Percentiles rank a stretch among this genome's conserved stretches.
Conservation (phyloP, 805 yeast species). For the Lipomyces chichibuensis region DNA sequence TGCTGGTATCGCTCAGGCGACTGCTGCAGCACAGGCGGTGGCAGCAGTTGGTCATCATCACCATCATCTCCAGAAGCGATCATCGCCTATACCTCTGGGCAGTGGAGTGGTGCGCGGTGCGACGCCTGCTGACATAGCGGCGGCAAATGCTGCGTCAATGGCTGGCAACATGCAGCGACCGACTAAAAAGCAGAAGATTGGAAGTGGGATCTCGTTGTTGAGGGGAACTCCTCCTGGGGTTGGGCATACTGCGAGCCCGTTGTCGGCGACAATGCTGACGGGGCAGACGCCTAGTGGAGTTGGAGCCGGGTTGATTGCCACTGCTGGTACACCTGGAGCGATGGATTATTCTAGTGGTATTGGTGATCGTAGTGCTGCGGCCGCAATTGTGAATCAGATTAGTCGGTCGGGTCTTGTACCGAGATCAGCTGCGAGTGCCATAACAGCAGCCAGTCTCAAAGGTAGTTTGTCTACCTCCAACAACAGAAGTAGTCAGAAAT, state of each 20-base stretch:
- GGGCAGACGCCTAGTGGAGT: background rate
- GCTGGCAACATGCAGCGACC: constrained; percentile 8
- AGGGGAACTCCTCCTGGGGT: constrained; percentile 7
- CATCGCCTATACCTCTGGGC: background rate
- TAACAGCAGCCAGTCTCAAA: constrained; percentile 11
- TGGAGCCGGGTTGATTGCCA: background rate
- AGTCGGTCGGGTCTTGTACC: constrained; percentile 23
- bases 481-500: background rate
- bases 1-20: constrained; percentile 40
- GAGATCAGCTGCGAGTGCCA: constrained; percentile 25
- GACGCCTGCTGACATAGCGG: constrained; percentile 1
- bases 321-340: background rate
- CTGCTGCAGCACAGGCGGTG: constrained; percentile 28
- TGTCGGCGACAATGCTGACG: constrained; percentile 3
- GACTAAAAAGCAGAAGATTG: constrained; percentile 16
- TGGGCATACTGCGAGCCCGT: background rate
- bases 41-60: background rate
- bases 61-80: background rate
- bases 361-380: constrained; percentile 23
- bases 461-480: background rate
- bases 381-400: constrained; percentile 27
- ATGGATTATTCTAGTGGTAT: background rate
- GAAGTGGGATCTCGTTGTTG: constrained; percentile 4
- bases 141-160: constrained; percentile 10
- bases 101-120: background rate